Conservation (phyloP, 1,284 basidiomycete genomes). For the Neolentinus lepideus region DNA sequence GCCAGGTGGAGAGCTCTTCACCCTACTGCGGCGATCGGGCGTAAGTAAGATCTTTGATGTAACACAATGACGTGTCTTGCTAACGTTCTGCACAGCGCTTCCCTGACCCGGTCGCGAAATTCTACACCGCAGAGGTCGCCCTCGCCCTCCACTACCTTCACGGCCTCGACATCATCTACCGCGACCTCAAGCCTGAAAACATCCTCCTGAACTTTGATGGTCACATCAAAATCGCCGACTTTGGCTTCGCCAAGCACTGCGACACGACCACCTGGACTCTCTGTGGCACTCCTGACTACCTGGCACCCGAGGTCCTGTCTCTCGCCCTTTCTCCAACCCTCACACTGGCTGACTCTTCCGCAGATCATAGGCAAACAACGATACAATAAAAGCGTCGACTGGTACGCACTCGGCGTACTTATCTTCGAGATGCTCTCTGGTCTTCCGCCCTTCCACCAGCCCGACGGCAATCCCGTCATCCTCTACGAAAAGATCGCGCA, state of each 20-base stretch:
- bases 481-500: slow-evolving; percentile 79
- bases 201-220: slow-evolving; percentile 91
- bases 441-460: slow-evolving; percentile 71
- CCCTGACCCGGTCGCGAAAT: slow-evolving; percentile 97
- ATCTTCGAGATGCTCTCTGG: slow-evolving; percentile 97
- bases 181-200: slow-evolving; percentile 97
- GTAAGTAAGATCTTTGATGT: slow-evolving; percentile 43
- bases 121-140: slow-evolving; percentile 97
- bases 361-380: slow-evolving; percentile 84
- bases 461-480: slow-evolving; percentile 55
- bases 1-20: slow-evolving; percentile 95
- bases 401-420: slow-evolving; percentile 97
- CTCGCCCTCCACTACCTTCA: slow-evolving; percentile 94
- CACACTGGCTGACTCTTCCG: slow-evolving; percentile 1
- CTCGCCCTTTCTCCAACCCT: slow-evolving; percentile 6
- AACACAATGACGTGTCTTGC: background rate
- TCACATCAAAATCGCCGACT: slow-evolving; percentile 98
- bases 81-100: slow-evolving; percentile 60
- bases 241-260: slow-evolving; percentile 94
- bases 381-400: slow-evolving; percentile 98
- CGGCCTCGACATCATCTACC: slow-evolving; percentile 88
- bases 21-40: slow-evolving; percentile 82
- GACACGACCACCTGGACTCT: slow-evolving; percentile 94
- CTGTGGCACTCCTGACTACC: slow-evolving; percentile 96
- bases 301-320: slow-evolving; percentile 72